These are phyloP conservation scores for Leccinum uliginosum DNA, from an alignment of 768 basidiomycete species.

Conservation along the genomic window DNA sequence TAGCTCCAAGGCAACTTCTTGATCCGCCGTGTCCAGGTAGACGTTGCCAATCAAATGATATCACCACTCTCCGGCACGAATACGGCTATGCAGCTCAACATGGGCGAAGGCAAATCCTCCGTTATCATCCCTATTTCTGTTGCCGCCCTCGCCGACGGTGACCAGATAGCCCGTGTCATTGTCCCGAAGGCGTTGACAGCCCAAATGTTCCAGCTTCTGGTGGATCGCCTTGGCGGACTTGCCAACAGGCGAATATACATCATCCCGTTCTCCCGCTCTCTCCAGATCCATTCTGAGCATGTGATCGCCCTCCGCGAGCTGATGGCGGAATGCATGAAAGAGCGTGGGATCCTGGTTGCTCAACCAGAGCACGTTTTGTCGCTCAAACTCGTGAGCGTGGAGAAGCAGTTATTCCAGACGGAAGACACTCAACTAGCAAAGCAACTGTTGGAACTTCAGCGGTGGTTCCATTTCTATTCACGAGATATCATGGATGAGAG, in stretches of 20 bases:
- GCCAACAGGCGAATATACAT: slow-evolving; percentile 44
- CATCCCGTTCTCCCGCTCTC: slow-evolving; percentile 46
- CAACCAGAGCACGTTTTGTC: slow-evolving; percentile 57
- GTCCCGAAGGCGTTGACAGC: slow-evolving; percentile 43
- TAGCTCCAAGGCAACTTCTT: slow-evolving; percentile 46
- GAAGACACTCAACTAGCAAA: background rate
- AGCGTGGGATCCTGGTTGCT: slow-evolving; percentile 41
- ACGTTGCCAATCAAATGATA: slow-evolving; percentile 46
- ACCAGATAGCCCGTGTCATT: slow-evolving; percentile 43
- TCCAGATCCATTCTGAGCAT: slow-evolving; percentile 17
- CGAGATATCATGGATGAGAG: slow-evolving; percentile 31
- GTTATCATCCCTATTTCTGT: slow-evolving; percentile 44
- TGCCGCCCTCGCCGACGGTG: slow-evolving; percentile 38
- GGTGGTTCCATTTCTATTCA: slow-evolving; percentile 21
- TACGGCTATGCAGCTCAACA: slow-evolving; percentile 47
- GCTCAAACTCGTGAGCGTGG: slow-evolving; percentile 43
- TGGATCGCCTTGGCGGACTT: slow-evolving; percentile 40
- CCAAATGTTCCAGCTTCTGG: slow-evolving; percentile 50
- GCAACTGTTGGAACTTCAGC: slow-evolving; percentile 25
- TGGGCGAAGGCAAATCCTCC: slow-evolving; percentile 55
- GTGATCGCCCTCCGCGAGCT: slow-evolving; percentile 28
- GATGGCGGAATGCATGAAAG: slow-evolving; percentile 35
- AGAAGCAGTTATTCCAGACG: slow-evolving; percentile 25
- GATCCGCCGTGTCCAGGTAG: slow-evolving; percentile 39
- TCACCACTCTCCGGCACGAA: slow-evolving; percentile 33